Evolutionary conservation across 2,329 filamentous ascomycete genomes (phyloP).

Genomic region (Colletotrichum tofieldiae): DNA sequence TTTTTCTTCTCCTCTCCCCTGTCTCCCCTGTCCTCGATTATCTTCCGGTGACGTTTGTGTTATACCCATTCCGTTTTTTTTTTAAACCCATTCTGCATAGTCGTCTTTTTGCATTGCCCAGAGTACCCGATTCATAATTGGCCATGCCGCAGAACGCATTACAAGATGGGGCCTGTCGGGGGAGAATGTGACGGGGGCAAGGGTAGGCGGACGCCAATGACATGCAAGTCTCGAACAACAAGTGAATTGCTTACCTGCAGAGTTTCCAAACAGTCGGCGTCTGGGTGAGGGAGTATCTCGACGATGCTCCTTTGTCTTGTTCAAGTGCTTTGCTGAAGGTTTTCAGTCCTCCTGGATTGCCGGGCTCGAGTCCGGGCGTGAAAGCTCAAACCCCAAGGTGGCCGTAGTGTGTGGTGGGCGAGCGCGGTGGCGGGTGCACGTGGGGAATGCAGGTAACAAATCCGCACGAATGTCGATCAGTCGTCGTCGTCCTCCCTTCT

Average conservation of each 20-base stretch:
- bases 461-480: slow-evolving; percentile 35
- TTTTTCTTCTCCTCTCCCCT: background rate
- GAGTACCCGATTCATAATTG: slow-evolving; percentile 22
- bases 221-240: background rate
- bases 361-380: slow-evolving; percentile 24
- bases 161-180: slow-evolving; percentile 24
- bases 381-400: slow-evolving; percentile 26
- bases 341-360: background rate
- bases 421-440: slow-evolving; percentile 29
- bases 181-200: slow-evolving; percentile 11
- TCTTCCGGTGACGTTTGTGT: slow-evolving; percentile 2
- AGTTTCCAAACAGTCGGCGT: slow-evolving; percentile 1
- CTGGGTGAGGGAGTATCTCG: background rate
- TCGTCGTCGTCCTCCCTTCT: slow-evolving; percentile 25
- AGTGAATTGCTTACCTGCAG: slow-evolving; percentile 27
- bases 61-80: slow-evolving; percentile 6
- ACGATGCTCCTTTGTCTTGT: slow-evolving; percentile 1
- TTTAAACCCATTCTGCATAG: background rate
- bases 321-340: background rate
- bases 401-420: slow-evolving; percentile 10
- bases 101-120: slow-evolving; percentile 2
- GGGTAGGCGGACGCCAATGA: slow-evolving; percentile 1
- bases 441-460: slow-evolving; percentile 35
- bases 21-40: background rate
- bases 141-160: slow-evolving; percentile 18